Percentiles rank a stretch among this genome's conserved stretches.
Conservation (phyloP, 768 basidiomycete genomes). For the Glaciozyma martinii region DNA sequence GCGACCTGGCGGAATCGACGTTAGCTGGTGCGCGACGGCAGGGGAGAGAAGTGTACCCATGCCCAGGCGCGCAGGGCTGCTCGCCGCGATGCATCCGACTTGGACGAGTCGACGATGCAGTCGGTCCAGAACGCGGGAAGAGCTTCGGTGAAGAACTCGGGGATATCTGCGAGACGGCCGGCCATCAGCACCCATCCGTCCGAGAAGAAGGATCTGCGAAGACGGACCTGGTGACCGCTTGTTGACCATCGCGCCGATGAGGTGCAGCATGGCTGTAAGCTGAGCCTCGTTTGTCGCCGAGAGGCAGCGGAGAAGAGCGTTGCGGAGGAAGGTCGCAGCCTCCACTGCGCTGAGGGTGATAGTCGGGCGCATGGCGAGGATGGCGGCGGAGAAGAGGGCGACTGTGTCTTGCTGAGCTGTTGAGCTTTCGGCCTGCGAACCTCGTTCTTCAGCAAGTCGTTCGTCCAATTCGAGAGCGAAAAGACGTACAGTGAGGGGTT, state of each 20-base stretch:
- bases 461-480: background rate
- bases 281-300: constrained; percentile 16
- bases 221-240: constrained; percentile 60
- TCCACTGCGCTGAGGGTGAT: constrained; percentile 5
- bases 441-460: too few relatives aligned
- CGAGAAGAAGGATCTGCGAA: background rate
- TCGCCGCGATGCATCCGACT: constrained; percentile 3
- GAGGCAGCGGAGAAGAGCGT: constrained; percentile 5
- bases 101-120: constrained; percentile 43
- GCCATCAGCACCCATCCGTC: constrained; percentile 42
- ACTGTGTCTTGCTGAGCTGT: constrained; percentile 15
- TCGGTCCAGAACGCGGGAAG: constrained; percentile 48
- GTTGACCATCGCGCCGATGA: constrained; percentile 38
- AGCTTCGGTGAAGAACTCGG: constrained; percentile 12
- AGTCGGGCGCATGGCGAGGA: constrained; percentile 9
- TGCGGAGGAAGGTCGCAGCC: background rate
- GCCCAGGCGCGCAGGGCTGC: constrained; percentile 34
- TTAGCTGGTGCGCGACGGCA: background rate
- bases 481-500: constrained; percentile 8
- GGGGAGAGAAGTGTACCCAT: constrained; percentile 22
- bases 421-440: background rate
- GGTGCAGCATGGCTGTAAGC: background rate
- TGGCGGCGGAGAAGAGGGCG: constrained; percentile 12
- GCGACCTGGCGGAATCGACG: constrained; percentile 50
- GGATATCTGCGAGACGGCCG: constrained; percentile 18